Percentiles rank a stretch among this genome's conserved stretches.
These are phyloP conservation scores for Heritiera fomes DNA, from an alignment of 345 rosid genomes.

Conservation along the genomic window DNA sequence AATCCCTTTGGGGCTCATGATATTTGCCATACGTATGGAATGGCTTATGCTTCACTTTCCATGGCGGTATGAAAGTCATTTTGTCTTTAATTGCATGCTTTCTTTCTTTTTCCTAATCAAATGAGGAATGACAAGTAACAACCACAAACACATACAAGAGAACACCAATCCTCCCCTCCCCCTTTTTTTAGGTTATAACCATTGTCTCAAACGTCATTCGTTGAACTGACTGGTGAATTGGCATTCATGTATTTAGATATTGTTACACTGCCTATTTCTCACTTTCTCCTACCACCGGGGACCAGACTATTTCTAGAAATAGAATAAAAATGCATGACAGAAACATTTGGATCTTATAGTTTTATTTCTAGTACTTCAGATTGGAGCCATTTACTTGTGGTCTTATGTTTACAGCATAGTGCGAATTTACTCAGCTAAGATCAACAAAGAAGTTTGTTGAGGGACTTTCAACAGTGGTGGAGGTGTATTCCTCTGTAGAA, in stretches of 20 bases:
- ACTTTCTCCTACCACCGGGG: neutral
- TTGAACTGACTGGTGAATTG: neutral
- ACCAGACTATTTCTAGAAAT: neutral
- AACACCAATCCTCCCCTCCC: neutral
- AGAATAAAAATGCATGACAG: neutral
- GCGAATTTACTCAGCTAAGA: constrained; percentile 39
- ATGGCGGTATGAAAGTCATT: constrained; percentile 56
- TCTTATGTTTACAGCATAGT: constrained; percentile 65
- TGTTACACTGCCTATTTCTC: neutral
- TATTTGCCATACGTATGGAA: constrained; percentile 46
- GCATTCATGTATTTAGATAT: neutral
- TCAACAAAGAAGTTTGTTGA: constrained; percentile 22
- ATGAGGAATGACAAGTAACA: neutral
- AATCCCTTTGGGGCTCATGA: constrained; percentile 68
- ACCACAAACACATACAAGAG: neutral
- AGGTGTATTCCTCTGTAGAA: too few species aligned
- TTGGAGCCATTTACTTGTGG: constrained; percentile 73
- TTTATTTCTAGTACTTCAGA: constrained; percentile 29
- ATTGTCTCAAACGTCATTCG: neutral
- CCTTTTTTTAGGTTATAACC: neutral
- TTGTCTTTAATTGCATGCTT: neutral
- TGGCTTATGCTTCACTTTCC: constrained; percentile 66
- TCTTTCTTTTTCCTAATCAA: neutral
- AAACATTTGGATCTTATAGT: neutral
- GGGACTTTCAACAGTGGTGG: too few species aligned